Base-by-base conservation (phyloP, 768 basidiomycete genomes). In the Pisolithus orientalis region DNA sequence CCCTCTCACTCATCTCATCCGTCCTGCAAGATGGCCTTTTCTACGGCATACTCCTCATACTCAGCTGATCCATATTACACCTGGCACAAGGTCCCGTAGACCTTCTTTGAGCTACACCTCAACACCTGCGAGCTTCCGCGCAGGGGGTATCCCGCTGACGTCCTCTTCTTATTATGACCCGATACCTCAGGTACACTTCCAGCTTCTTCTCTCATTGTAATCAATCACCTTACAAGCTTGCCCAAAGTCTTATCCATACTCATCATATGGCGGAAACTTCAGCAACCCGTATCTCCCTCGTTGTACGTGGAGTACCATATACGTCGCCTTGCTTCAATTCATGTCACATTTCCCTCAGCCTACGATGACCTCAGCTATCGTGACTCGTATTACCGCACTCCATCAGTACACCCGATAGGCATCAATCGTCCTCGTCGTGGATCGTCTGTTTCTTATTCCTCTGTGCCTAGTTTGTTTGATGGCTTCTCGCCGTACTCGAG, bases 311-410 rank as follows among this genome's bases (percentile, higher is more conserved):
- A 58, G 21, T 47, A 44, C 29, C 14, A 4, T 21, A 13, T 14
- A 32, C 24, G 7, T 32, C 43, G 1, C 44, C 47, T 50, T 37
- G 43, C 40, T 28, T 16, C 44, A 25, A 51, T 52, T 47, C 39
- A 55, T 21, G 29, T 40, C 24, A 47, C 1, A 32, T 49, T 11
- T 9, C 25, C 44, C 53, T 34, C 50, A 81, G 78, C 78, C 21
- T 84, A 82, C 62, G 84, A 85, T 52, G 80, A 83, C 56, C 57
- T 76, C 40, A 75, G 72, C 17, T 51, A 73, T 38, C 62, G 66
- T 28, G 80, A 83, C 39, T 61, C 73, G 2, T 83, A 84, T 64
- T 83, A 83, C 59, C 66, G 66, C 49, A 49, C 69, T 5, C 55
- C 66, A 25, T 4, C 56, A 14, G 54, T 63, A 6, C 62, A 59